Evolutionary conservation across 371 early-diverging fungal genomes (phyloP), one percentile per base, ranked within the genome.

Genomic region (Mucor plumbeus): DNA sequence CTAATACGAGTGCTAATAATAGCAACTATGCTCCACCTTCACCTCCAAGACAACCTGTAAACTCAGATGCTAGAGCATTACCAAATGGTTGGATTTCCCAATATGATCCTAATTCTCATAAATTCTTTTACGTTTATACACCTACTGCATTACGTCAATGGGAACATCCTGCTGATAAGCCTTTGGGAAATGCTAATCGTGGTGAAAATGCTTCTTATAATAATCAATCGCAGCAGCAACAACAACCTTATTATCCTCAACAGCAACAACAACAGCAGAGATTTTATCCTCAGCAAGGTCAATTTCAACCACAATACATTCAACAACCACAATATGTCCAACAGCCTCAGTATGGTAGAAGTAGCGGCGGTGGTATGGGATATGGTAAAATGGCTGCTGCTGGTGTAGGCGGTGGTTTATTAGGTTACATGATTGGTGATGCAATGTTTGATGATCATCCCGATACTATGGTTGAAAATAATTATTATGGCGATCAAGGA

Each of bases 51-150:
- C 58, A 68, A 55, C 67, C 67, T 11, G 59, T 59, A 21, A 83
- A 83, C 21, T 79, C 81, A 15, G 83, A 83, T 39, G 50, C 61
- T 36, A 58, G 83, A 34, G 59, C 56, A 9, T 65, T 83, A 36
- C 77, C 76, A 19, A 59, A 65, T 34, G 83, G 81, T 19, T 83
- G 83, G 83, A 80, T 83, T 43, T 74, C 77, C 1, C 83, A 83
- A 61, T 72, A 72, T 11, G 83, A 83, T 55, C 75, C 80, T 15
- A 71, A 61, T 15, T 76, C 79, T 5, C 40, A 60, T 4, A 70
- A 69, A 17, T 83, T 76, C 76, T 83, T 83, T 55, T 83, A 83
- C 43, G 81, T 83, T 4, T 80, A 83, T 58, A 80, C 80, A 26
- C 81, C 83, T 7, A 79, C 72, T 11, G 79, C 77, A 31, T 70